Base-by-base conservation (phyloP, 2,329 filamentous ascomycete genomes). In the Aspergillus pseudoviridinutans region DNA sequence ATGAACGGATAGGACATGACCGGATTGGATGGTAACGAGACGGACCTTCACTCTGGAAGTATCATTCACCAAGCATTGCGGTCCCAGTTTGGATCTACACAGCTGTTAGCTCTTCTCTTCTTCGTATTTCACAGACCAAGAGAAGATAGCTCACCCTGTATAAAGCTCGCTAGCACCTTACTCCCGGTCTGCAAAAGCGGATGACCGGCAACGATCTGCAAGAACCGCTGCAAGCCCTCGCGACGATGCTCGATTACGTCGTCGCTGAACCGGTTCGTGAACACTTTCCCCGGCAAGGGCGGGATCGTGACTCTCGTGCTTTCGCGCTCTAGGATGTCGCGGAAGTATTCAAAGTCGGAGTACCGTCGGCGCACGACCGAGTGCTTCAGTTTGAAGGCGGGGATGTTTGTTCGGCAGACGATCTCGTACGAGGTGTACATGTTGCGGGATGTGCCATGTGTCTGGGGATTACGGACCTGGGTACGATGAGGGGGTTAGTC, bases 351-450 rank as follows among this genome's bases (percentile, higher is more conserved):
- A 75, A 99, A 99, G 77, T 99, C 94, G 57, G 89, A 94, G 81
- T 99, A 99, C 53, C 94, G 91, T 61, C 94, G 87, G 66, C 92
- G 91, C 61, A 99, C 94, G 66, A 87, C 86, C 63, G 87, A 92
- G 73, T 90, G 85, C 65, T 92, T 91, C 68, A 97, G 87, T 81
- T 97, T 97, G 84, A 99, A 99, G 68, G 94, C 92, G 58, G 94
- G 94, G 72, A 99, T 99, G 80, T 99, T 99, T 78, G 94, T 99
- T 69, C 90, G 88, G 81, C 94, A 96, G 68, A 96, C 84, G 72
- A 99, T 97, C 78, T 97, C 92, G 82, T 97, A 99, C 78, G 95
- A 94, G 55, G 94, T 99, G 82, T 97, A 97, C 92, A 96, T 96
- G 79, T 87, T 86, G 66, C 94, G 90, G 63, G 92, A 93, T 71